Conservation (phyloP, 495 filamentous ascomycete species). For the Podospora didyma region DNA sequence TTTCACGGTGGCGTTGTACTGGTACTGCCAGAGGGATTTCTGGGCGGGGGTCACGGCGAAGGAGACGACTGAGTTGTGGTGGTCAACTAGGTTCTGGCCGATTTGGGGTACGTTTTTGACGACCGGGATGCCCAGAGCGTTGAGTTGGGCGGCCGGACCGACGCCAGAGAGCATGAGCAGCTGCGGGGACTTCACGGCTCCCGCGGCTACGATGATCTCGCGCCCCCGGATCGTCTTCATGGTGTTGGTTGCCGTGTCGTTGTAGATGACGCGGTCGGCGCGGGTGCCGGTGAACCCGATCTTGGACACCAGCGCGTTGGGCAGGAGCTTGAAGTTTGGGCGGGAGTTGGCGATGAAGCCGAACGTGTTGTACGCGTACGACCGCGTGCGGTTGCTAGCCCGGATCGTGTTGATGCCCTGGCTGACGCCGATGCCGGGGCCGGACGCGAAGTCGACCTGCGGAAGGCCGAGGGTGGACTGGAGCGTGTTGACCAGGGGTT, state of each 20-base stretch:
- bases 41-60: background rate
- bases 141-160: slow-evolving; percentile 26
- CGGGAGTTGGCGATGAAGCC: background rate
- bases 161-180: slow-evolving; percentile 43
- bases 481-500: no score
- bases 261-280: slow-evolving; percentile 17
- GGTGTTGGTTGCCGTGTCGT: slow-evolving; percentile 1
- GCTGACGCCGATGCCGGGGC: background rate
- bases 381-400: background rate
- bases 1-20: no score
- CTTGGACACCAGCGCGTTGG: slow-evolving; percentile 33
- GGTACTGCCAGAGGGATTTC: no score
- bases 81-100: slow-evolving; percentile 51
- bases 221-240: slow-evolving; percentile 21
- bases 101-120: slow-evolving; percentile 46
- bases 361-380: background rate
- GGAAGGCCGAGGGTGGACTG: no score
- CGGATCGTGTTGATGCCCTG: background rate
- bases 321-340: background rate
- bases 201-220: slow-evolving; percentile 50
- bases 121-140: slow-evolving; percentile 37
- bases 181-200: slow-evolving; percentile 48
- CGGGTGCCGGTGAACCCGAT: slow-evolving; percentile 34
- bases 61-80: slow-evolving; percentile 30
- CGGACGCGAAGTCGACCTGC: no score